A percentile compares a stretch with the other conserved stretches of the same genome.
Evolutionary conservation across 2,329 filamentous ascomycete species (phyloP).

Genomic region (Colletotrichum tamarilloi): DNA sequence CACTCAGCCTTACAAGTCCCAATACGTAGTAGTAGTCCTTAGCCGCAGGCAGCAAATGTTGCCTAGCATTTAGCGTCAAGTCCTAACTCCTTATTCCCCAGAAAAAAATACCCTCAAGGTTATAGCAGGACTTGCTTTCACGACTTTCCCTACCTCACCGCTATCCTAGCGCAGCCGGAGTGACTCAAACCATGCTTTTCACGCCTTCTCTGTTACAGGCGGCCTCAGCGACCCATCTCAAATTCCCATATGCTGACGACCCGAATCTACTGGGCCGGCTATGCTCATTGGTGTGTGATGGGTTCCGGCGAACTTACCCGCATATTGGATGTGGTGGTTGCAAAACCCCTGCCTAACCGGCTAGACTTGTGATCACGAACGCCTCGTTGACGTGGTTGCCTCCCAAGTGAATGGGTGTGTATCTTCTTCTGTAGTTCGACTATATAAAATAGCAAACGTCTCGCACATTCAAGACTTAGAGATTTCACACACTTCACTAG

Average conservation of each 20-base stretch:
- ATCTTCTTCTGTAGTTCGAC: background rate
- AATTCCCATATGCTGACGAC: background rate
- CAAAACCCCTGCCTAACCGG: background rate
- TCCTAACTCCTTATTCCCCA: background rate
- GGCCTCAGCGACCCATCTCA: background rate
- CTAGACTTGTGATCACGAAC: background rate
- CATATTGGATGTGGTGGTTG: background rate
- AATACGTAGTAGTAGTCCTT: background rate
- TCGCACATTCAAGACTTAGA: background rate
- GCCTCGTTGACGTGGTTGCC: constrained; percentile 5
- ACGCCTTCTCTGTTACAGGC: background rate
- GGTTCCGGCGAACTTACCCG: background rate
- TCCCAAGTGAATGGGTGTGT: background rate
- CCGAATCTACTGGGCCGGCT: background rate
- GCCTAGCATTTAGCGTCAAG: background rate
- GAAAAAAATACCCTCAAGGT: background rate
- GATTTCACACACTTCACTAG: background rate
- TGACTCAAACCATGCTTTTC: constrained; percentile 3
- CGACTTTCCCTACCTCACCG: background rate
- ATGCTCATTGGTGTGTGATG: background rate
- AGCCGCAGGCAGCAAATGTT: background rate
- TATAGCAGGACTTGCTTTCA: background rate
- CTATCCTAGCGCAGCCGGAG: background rate
- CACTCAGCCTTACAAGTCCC: background rate
- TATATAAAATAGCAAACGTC: background rate